Evolutionary conservation across 352 stramenopile genomes (phyloP).

Genomic region (Globisporangium orthogonon): DNA sequence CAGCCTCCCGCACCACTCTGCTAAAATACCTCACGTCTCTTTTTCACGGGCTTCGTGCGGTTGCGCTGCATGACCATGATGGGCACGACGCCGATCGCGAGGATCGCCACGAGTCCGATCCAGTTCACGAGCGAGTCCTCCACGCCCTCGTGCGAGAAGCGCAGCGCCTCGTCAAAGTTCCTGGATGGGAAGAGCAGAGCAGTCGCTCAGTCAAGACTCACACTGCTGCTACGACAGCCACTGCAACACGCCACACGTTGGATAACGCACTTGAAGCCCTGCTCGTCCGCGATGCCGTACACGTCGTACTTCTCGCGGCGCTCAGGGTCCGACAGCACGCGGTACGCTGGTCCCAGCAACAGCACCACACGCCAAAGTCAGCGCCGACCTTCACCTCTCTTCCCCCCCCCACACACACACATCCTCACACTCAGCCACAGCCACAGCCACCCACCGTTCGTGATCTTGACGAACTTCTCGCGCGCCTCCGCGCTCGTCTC

Average conservation of each 20-base stretch:
- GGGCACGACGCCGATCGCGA: constrained; percentile 43
- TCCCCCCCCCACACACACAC: neutral
- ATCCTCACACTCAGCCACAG: too few species aligned
- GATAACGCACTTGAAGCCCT: constrained; percentile 59
- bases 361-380: neutral
- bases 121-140: constrained; percentile 72
- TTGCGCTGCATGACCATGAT: constrained; percentile 73
- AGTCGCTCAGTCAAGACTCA: too few species aligned
- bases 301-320: constrained; percentile 75
- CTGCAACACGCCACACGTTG: too few species aligned
- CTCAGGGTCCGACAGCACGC: constrained; percentile 65
- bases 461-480: constrained; percentile 73
- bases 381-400: neutral
- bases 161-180: constrained; percentile 74
- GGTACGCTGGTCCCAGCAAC: constrained; percentile 36
- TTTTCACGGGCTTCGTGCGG: constrained; percentile 63
- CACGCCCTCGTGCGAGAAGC: constrained; percentile 55
- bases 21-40: constrained; percentile 57
- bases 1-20: neutral
- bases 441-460: constrained; percentile 40
- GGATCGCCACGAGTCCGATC: constrained; percentile 50
- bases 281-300: constrained; percentile 71
- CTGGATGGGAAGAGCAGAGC: constrained; percentile 18
- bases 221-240: too few species aligned
- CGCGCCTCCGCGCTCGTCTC: constrained; percentile 52